Conservation (phyloP, 2,329 filamentous ascomycete genomes). For the Zymoseptoria ardabiliae region DNA sequence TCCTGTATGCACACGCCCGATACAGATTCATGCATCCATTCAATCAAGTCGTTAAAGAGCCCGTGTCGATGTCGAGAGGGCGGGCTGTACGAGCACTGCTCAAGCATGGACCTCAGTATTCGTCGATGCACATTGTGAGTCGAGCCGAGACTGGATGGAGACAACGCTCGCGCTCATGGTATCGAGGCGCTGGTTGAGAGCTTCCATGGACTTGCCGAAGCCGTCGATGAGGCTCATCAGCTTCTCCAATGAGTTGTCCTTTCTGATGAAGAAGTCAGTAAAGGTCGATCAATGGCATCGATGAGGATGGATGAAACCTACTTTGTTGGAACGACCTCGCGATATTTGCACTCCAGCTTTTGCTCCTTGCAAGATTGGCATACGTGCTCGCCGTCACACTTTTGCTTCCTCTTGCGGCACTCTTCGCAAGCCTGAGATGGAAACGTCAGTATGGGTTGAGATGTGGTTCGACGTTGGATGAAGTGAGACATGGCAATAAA, state of each 20-base stretch:
- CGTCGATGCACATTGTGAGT: neutral
- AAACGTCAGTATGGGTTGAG: neutral
- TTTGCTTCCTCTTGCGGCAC: constrained; percentile 19
- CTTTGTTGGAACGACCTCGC: constrained; percentile 19
- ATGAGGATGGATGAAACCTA: constrained; percentile 3
- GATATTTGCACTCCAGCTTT: constrained; percentile 20
- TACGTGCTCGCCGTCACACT: constrained; percentile 17
- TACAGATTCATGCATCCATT: neutral
- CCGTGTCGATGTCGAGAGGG: neutral
- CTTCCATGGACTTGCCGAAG: constrained; percentile 15
- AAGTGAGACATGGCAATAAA: neutral
- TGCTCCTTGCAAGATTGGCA: constrained; percentile 21
- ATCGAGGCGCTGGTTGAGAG: constrained; percentile 15
- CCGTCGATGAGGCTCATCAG: constrained; percentile 15
- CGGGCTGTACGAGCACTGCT: neutral
- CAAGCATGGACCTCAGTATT: neutral
- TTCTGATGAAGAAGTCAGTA: constrained; percentile 8
- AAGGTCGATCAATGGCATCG: too few species aligned
- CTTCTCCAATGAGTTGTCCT: constrained; percentile 19
- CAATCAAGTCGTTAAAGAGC: neutral
- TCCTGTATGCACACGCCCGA: neutral
- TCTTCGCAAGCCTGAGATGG: constrained; percentile 18
- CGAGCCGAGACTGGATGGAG: constrained; percentile 14
- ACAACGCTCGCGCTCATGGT: constrained; percentile 13
- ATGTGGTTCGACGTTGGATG: neutral